Evolutionary conservation across 1,284 basidiomycete species (phyloP), one percentile per base, ranked within the genome.

Genomic region (Ceratobasidium sp.): DNA sequence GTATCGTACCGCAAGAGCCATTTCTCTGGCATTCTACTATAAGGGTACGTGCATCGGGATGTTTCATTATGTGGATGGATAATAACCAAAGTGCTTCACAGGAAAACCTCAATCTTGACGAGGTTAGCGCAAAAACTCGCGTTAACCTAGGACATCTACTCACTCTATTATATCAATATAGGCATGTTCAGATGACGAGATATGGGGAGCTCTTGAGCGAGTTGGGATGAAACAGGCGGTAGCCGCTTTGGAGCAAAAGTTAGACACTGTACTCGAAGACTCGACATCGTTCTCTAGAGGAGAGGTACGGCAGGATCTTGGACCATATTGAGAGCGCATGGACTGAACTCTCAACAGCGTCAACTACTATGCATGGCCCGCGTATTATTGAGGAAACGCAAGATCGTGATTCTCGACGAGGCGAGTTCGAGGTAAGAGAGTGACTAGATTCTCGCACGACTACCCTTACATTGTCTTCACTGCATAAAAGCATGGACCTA

Each of bases 291-390:
- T 36, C 41, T 58, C 46, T 2, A 41, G 18, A 5, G 41, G 32
- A 76, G 76, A 23, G 74, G 75, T 3, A 69, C 60, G 2, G 48
- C n/a, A n/a, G n/a, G n/a, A n/a, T n/a, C n/a, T n/a, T n/a, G n/a
- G n/a, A n/a, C n/a, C n/a, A n/a, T n/a, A n/a, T n/a, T n/a, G n/a
- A n/a, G n/a, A n/a, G n/a, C n/a, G n/a, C n/a, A n/a, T n/a, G n/a
- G n/a, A n/a, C n/a, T n/a, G n/a, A n/a, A n/a, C n/a, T n/a, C 18
- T 36, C 16, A 57, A n/a, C 76, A 81, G 76, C 78, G 79, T 28
- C 81, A 82, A 76, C 77, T 81, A 26, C 76, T 82, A 8, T 78
- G 80, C 57, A 67, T 81, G 28, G 80, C 80, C 1, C 76, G 81
- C 12, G 79, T 79, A 0, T 70, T 82, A 14, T 72, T 82, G 21